Evolutionary conservation across 805 yeast species (phyloP).

Genomic region (Teunomyces gatunensis): DNA sequence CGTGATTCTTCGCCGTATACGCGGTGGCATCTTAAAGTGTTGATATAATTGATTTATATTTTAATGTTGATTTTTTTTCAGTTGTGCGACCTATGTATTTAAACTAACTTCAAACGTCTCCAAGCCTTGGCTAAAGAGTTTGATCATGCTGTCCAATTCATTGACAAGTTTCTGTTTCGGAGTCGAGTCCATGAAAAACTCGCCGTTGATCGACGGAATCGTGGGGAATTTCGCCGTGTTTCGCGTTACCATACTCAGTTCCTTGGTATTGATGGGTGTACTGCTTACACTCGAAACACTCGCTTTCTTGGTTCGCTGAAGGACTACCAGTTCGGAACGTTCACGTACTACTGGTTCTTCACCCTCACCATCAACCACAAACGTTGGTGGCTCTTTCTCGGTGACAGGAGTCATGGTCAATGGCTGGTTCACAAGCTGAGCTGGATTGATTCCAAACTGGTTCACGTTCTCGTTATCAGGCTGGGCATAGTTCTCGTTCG

Average conservation of each 20-base stretch:
- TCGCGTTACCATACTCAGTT: not conserved
- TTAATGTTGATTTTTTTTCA: not conserved
- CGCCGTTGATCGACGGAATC: conserved; percentile 36
- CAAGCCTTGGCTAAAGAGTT: conserved; percentile 36
- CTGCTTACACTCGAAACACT: not conserved
- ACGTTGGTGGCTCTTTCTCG: conserved; percentile 43
- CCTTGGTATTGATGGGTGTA: conserved; percentile 1
- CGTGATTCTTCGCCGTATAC: conserved; percentile 45
- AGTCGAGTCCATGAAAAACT: conserved; percentile 36
- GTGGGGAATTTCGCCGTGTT: conserved; percentile 27
- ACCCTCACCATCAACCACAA: conserved; percentile 3
- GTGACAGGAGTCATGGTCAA: conserved; percentile 80
- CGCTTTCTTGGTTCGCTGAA: conserved; percentile 4
- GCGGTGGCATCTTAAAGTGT: conserved; percentile 34
- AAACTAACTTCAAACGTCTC: conserved; percentile 36
- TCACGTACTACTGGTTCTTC: conserved; percentile 1
- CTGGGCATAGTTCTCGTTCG: conserved; percentile 21
- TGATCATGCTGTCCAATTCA: conserved; percentile 39
- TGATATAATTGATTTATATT: not conserved
- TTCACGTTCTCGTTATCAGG: conserved; percentile 46
- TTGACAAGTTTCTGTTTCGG: conserved; percentile 32
- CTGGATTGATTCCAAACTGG: conserved; percentile 65
- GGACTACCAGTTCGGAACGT: not conserved
- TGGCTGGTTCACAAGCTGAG: conserved; percentile 48
- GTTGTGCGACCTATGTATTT: conserved; percentile 10